Percentiles rank a stretch among this genome's conserved stretches.
Evolutionary conservation across 2,329 filamentous ascomycete species (phyloP).

Genomic region (Diplodia corticola): DNA sequence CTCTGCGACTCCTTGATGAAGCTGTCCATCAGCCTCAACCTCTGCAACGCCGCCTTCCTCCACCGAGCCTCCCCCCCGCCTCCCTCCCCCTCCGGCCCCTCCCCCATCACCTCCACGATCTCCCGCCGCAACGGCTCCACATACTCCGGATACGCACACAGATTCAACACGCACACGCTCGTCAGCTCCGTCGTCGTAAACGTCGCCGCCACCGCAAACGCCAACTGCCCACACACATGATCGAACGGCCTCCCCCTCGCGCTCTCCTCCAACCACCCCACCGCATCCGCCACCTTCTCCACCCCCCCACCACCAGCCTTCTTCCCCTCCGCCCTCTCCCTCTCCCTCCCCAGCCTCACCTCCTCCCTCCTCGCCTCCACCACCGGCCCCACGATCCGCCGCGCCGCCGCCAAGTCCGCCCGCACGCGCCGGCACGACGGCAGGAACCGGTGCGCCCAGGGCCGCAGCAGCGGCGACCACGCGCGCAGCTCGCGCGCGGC

Average conservation of each 20-base stretch:
- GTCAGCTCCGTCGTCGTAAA: slow-evolving; percentile 17
- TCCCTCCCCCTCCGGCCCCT: background rate
- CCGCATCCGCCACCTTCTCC: background rate
- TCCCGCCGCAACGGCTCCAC: slow-evolving; percentile 24
- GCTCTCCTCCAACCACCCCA: background rate
- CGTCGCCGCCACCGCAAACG: slow-evolving; percentile 25
- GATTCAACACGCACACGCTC: slow-evolving; percentile 4
- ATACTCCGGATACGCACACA: slow-evolving; percentile 26
- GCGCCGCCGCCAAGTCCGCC: background rate
- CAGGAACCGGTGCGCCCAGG: slow-evolving; percentile 19
- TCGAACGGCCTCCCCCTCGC: background rate
- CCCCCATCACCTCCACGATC: background rate
- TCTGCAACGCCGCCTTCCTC: slow-evolving; percentile 20
- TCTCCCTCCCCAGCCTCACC: background rate
- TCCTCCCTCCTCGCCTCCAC: background rate
- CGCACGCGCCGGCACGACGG: background rate
- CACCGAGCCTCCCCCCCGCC: background rate
- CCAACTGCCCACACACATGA: background rate
- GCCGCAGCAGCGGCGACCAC: slow-evolving; percentile 38
- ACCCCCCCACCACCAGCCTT: background rate
- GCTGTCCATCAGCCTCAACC: slow-evolving; percentile 24
- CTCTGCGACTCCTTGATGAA: slow-evolving; percentile 25
- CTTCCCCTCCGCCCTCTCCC: background rate
- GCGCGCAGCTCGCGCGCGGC: slow-evolving; percentile 35
- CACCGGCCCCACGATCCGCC: background rate